Percentiles rank a stretch among this genome's conserved stretches.
Conservation (phyloP, 306 rosid genomes). For the Datisca glomerata region DNA sequence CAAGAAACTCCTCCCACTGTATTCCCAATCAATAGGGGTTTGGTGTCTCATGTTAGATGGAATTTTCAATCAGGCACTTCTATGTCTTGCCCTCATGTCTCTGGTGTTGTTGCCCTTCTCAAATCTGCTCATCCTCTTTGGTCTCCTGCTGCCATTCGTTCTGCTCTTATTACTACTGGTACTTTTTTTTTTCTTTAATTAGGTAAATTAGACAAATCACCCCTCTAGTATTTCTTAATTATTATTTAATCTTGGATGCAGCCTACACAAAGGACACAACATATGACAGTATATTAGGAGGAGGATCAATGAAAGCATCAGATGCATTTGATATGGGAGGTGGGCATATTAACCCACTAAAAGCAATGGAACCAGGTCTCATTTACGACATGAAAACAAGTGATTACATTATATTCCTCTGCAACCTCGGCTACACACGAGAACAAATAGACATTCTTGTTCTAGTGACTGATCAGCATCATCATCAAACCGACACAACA, state of each 20-base stretch:
- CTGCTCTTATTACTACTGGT: constrained; percentile 40
- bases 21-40: neutral
- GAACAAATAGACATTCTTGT: constrained; percentile 23
- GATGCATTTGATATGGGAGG: constrained; percentile 43
- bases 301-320: constrained; percentile 24
- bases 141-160: constrained; percentile 43
- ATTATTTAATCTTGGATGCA: constrained; percentile 1
- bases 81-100: constrained; percentile 45
- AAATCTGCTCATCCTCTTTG: constrained; percentile 40
- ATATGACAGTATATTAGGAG: constrained; percentile 21
- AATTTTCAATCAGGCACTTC: constrained; percentile 51
- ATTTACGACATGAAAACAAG: constrained; percentile 30
- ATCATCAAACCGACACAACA: constrained; percentile 6
- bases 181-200: too few species aligned
- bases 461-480: constrained; percentile 3
- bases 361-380: constrained; percentile 36
- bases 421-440: constrained; percentile 31
- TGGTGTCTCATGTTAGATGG: constrained; percentile 15
- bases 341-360: constrained; percentile 33
- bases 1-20: constrained; percentile 27
- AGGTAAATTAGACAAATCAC: too few species aligned
- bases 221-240: too few species aligned
- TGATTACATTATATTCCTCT: constrained; percentile 30
- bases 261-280: constrained; percentile 26
- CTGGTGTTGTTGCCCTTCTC: constrained; percentile 37